Evolutionary conservation across 2,329 filamentous ascomycete genomes (phyloP).

Genomic region (Colletotrichum spinosum): DNA sequence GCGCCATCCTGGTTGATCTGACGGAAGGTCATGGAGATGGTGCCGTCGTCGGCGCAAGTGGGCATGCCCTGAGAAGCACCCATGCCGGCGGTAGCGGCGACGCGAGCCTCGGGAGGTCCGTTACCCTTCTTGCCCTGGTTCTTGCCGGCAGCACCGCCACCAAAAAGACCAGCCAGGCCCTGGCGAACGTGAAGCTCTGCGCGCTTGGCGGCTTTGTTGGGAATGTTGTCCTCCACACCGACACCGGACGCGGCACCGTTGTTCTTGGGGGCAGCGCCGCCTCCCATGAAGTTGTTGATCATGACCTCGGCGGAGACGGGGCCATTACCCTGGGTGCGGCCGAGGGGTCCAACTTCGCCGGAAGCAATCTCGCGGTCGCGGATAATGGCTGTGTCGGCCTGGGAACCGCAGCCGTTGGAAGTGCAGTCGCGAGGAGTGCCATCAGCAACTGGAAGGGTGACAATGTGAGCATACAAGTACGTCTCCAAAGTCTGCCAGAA

Average conservation of each 20-base stretch:
- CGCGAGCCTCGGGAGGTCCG: constrained; percentile 59
- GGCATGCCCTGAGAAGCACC: constrained; percentile 68
- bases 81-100: constrained; percentile 64
- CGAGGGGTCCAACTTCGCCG: constrained; percentile 67
- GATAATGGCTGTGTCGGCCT: constrained; percentile 79
- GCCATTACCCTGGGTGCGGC: constrained; percentile 70
- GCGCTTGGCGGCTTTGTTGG: constrained; percentile 39
- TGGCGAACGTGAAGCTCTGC: constrained; percentile 37
- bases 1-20: constrained; percentile 80
- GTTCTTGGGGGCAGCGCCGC: constrained; percentile 51
- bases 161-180: constrained; percentile 44
- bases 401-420: constrained; percentile 70
- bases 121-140: constrained; percentile 57
- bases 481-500: not conserved
- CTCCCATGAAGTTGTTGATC: constrained; percentile 71
- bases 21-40: constrained; percentile 73
- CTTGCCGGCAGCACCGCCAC: constrained; percentile 41
- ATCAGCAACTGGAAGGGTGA: constrained; percentile 61
- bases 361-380: constrained; percentile 68
- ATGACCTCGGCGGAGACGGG: constrained; percentile 68
- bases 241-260: constrained; percentile 51
- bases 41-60: constrained; percentile 70
- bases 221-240: constrained; percentile 59
- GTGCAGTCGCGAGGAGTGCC: constrained; percentile 77
- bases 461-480: constrained; percentile 6